Evolutionary conservation across 331 rosid species (phyloP).

Genomic region (Dryas integrifolia): DNA sequence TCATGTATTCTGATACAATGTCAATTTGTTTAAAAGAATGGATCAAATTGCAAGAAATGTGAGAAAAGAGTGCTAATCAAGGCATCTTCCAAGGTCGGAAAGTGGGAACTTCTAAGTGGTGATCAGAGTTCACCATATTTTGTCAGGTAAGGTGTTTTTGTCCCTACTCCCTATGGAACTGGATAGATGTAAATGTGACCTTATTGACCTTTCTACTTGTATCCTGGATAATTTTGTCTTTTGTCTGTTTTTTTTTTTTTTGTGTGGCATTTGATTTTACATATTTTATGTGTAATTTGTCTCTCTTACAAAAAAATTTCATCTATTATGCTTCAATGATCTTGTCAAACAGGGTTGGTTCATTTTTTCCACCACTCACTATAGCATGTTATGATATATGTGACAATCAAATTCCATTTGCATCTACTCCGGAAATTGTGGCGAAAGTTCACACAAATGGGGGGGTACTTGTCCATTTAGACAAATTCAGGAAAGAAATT

Average conservation of each 20-base stretch:
- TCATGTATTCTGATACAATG: background rate
- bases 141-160: constrained; percentile 29
- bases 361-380: constrained; percentile 25
- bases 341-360: constrained; percentile 48
- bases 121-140: constrained; percentile 4
- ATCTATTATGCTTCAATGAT: background rate
- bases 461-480: constrained; percentile 24
- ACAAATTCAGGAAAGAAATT: constrained; percentile 1
- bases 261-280: background rate
- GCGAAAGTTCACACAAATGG: constrained; percentile 18
- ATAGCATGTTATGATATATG: constrained; percentile 33
- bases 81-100: constrained; percentile 28
- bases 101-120: constrained; percentile 24
- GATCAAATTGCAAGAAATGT: constrained; percentile 22
- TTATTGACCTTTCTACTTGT: too few relatives aligned
- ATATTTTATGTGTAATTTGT: background rate
- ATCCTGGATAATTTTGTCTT: background rate
- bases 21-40: constrained; percentile 29
- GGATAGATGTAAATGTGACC: background rate
- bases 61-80: constrained; percentile 29
- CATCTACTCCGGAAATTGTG: constrained; percentile 23
- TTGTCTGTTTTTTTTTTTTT: too few relatives aligned
- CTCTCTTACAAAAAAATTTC: background rate
- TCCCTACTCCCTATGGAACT: background rate
- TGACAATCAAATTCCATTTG: constrained; percentile 32